Evolutionary conservation across 176 grass and related monocot species (phyloP).

Genomic region (Phoenix roebelenii): DNA sequence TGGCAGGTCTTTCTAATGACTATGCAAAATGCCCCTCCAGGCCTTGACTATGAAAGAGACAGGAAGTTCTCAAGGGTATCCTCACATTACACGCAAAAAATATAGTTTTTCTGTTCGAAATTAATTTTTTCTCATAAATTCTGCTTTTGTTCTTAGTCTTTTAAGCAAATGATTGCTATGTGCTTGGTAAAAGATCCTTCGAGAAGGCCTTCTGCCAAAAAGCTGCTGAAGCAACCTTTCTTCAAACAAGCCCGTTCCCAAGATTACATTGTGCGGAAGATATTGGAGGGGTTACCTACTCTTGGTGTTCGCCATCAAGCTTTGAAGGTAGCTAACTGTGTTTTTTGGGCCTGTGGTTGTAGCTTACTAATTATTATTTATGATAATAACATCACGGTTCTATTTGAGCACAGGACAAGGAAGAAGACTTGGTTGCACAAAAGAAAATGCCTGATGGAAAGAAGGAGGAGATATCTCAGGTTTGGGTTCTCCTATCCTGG

Average conservation of each 20-base stretch:
- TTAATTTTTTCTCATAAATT: neutral
- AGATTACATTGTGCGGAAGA: constrained; percentile 65
- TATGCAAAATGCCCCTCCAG: constrained; percentile 82
- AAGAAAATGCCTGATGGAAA: constrained; percentile 91
- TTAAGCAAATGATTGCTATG: constrained; percentile 88
- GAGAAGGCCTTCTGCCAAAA: constrained; percentile 72
- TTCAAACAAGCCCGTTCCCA: constrained; percentile 88
- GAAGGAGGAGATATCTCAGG: constrained; percentile 96
- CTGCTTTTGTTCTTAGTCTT: constrained; percentile 41
- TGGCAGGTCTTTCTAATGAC: constrained; percentile 91
- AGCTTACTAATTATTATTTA: neutral
- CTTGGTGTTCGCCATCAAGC: constrained; percentile 78
- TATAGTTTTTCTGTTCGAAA: constrained; percentile 1
- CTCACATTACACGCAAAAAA: constrained; percentile 11
- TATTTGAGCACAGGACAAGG: constrained; percentile 58
- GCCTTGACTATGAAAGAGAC: constrained; percentile 81
- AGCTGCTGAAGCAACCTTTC: constrained; percentile 78
- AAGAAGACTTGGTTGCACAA: constrained; percentile 80
- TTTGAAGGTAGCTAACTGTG: constrained; percentile 56
- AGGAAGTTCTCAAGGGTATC: constrained; percentile 81
- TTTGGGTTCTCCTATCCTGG: constrained; percentile 18
- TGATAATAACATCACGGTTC: neutral
- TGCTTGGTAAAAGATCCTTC: constrained; percentile 93
- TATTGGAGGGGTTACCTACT: constrained; percentile 84
- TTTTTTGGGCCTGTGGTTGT: too few species aligned